Base-by-base conservation (phyloP, 2,329 filamentous ascomycete species). In the Lecanicillium sp. region DNA sequence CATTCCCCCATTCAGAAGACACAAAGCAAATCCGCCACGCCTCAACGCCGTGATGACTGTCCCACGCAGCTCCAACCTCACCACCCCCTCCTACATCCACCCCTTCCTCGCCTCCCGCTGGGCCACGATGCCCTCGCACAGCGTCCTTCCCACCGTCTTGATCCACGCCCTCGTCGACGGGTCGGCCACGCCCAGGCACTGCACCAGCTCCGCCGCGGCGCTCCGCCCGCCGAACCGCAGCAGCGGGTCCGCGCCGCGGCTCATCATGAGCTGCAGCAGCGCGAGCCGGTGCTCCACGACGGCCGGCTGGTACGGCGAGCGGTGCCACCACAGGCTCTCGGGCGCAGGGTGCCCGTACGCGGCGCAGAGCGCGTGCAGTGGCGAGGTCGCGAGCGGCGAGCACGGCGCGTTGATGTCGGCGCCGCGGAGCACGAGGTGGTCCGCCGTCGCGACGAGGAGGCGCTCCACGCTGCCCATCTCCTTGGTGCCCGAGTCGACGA, bases 121-220 rank as follows among this genome's bases (percentile, higher is more conserved):
- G 3, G 36, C 27, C 15, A n/a, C 15, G 19, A 47, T 47, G n/a
- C 44, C 44, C 21, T 47, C 44, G 20, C 27, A 32, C 27, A 47
- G 20, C 20, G 44, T 47, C 27, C 21, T 40, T 14, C 44, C 36
- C 12, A 47, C 36, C 29, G 32, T 47, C 19, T 15, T 33, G 27
- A 47, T 40, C 44, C 44, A 47, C 5, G 36, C 44, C 9, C 27
- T 38, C n/a, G 36, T 40, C n/a, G 44, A 47, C 12, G 44, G 44
- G 12, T 47, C 36, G 5, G 36, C 36, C 5, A 15, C 27, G n/a
- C 10, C 9, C 12, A 47, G 26, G 9, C 33, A 35, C 21, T 33
- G 35, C 6, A 39, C 23, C 14, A 47, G 44, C 27, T 47, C 44
- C 3, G 17, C 20, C 10, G 36, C 26, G 2, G 44, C 24, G 26